Percentiles rank a stretch among this genome's conserved stretches.
phyloP scores from a whole-genome alignment of 75 land plant genomes.

The Pinus tabuliformis region DNA sequence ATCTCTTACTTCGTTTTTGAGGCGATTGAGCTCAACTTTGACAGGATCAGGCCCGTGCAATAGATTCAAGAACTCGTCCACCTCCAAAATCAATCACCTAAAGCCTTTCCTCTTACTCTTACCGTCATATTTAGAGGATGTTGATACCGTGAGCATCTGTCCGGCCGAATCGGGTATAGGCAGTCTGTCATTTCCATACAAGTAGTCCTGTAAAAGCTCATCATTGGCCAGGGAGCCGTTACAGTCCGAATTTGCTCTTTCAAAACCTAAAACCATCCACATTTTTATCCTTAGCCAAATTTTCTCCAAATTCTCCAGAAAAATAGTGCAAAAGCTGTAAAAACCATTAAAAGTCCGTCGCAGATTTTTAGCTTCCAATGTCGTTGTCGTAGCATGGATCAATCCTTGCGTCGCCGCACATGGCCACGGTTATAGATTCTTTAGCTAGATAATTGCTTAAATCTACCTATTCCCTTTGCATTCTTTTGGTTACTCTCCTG shows the following conservation, averaged over 20 bases:
- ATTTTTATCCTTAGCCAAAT: not conserved
- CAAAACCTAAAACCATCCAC: not conserved
- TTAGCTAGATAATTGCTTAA: not conserved
- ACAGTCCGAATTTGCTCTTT: not conserved
- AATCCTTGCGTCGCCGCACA: not conserved
- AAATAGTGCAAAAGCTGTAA: not conserved
- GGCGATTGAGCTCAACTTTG: constrained; percentile 76
- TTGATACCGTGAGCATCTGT: not conserved
- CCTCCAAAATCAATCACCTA: constrained; percentile 32
- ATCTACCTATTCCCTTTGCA: not conserved
- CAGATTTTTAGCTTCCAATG: not conserved
- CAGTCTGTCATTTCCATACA: not conserved
- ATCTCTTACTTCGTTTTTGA: constrained; percentile 92
- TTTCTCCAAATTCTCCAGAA: not conserved
- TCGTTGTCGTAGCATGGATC: not conserved
- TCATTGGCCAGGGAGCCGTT: not conserved
- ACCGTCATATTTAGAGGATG: constrained; percentile 6
- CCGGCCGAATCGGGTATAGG: not conserved
- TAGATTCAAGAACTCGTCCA: constrained; percentile 56
- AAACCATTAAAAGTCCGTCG: not conserved
- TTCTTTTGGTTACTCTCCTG: not conserved
- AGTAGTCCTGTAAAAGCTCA: not conserved
- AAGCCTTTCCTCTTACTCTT: constrained; percentile 16
- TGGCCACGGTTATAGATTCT: too few relatives aligned
- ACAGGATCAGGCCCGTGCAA: constrained; percentile 93